Evolutionary conservation across 2,329 filamentous ascomycete species (phyloP), one percentile per base, ranked within the genome.

Genomic region (Emergomyces orientalis): DNA sequence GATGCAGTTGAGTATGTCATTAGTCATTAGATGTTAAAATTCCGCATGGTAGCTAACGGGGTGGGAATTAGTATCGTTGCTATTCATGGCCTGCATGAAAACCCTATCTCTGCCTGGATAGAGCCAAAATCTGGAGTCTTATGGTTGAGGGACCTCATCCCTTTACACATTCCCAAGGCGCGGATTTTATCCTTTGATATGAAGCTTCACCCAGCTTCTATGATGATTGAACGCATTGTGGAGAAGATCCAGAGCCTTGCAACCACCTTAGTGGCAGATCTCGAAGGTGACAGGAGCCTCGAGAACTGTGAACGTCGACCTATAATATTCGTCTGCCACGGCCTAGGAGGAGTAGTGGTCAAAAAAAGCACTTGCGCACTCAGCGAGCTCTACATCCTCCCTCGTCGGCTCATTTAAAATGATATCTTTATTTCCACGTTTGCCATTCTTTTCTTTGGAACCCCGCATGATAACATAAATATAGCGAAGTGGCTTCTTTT

Each of bases 301-400:
- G 67, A 58, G 49, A 47, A 62, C 62, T 25, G 57, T 39, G 22
- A 43, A 17, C 27, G 45, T 22, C 68, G 72, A 39, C 74, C 74
- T 8, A 73, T 76, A 52, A 73, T 76, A 47, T 76, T 76, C 62
- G 56, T 76, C 59, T 75, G 74, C 62, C 73, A 76, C 68, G 72
- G 72, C n/a, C 63, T 76, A 59, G 74, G 74, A 14, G 73, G 74
- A 6, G 60, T 75, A 22, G 60, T 76, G 19, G 70, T 71, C 22
- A 76, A 76, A 64, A n/a, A 67, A 70, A 56, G 72, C 73, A 13
- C 67, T 76, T 39, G 63, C 68, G 19, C 70, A 69, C 54, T 71
- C 72, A 47, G 64, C 62, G 4, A 70, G 65, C 27, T 62, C 66
- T 34, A 65, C 59, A 45, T 65, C 65, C 9, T 61, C 65, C 45